phyloP scores from a whole-genome alignment of 768 basidiomycete genomes.

The Crucibulum laeve region DNA sequence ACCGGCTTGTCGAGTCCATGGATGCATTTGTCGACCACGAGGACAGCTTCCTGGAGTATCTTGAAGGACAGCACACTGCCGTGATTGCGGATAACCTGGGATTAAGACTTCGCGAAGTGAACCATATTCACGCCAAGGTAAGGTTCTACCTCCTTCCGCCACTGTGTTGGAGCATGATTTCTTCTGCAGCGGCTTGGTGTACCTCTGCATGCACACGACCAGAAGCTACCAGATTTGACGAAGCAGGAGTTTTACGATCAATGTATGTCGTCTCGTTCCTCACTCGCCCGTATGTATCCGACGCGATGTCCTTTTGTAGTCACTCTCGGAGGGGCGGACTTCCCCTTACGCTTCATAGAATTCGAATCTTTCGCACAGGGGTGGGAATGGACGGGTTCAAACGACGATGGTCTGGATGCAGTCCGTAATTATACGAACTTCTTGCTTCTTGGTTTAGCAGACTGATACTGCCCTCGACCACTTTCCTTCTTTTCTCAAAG shows the following conservation, averaged over 20 bases:
- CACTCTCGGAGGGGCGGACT: conserved; percentile 27
- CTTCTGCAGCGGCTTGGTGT: conserved; percentile 28
- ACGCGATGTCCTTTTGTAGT: conserved; percentile 15
- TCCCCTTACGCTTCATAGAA: conserved; percentile 31
- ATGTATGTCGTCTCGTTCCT: conserved; percentile 21
- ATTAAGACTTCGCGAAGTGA: conserved; percentile 20
- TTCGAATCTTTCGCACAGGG: conserved; percentile 14
- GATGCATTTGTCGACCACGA: conserved; percentile 38
- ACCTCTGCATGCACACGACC: conserved; percentile 18
- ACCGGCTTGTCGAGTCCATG: conserved; percentile 29
- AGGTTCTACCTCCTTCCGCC: background rate
- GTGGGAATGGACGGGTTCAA: conserved; percentile 9
- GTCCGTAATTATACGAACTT: background rate
- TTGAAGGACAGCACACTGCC: conserved; percentile 18
- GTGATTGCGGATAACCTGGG: conserved; percentile 17
- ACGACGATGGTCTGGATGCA: background rate
- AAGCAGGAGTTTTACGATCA: conserved; percentile 34
- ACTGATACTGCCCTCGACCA: no score
- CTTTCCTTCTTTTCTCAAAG: no score
- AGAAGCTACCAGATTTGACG: conserved; percentile 28
- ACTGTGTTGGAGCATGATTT: background rate
- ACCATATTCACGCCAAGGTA: conserved; percentile 32
- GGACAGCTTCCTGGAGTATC: conserved; percentile 26
- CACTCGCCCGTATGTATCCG: background rate
- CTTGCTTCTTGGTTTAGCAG: background rate